Conservation (phyloP, 768 basidiomycete species). For the Russula sp. region DNA sequence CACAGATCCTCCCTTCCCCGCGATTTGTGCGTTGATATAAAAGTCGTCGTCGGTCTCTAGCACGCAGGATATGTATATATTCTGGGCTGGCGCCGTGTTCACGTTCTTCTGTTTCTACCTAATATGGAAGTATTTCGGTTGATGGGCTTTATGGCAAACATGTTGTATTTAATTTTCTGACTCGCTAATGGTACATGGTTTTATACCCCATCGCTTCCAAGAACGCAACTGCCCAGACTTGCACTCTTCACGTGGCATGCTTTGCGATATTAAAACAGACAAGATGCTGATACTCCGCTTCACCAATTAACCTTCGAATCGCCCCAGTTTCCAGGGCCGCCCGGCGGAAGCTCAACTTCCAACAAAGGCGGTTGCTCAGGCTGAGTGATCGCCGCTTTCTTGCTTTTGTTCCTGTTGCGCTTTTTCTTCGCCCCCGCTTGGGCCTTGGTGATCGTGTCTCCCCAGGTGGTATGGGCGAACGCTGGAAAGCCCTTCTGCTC, state of each 20-base stretch:
- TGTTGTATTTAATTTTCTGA: constrained; percentile 4
- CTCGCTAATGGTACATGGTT: constrained; percentile 1
- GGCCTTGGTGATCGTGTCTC: neutral
- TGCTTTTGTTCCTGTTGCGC: neutral
- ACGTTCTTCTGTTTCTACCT: constrained; percentile 92
- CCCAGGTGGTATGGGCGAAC: neutral
- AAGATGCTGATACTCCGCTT: neutral
- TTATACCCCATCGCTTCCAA: neutral
- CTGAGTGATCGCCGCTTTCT: neutral
- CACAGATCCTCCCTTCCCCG: too few species aligned
- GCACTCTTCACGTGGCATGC: too few species aligned
- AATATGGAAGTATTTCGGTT: constrained; percentile 87
- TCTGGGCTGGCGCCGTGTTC: constrained; percentile 74
- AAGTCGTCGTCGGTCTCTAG: constrained; percentile 35
- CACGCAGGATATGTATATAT: constrained; percentile 94
- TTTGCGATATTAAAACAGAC: neutral
- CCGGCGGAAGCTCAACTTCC: neutral
- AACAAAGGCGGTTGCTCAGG: neutral
- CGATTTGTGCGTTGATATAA: neutral
- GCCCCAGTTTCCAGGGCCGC: neutral
- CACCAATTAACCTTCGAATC: neutral
- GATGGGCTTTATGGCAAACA: constrained; percentile 17
- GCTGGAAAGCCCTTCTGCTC: neutral
- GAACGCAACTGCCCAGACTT: neutral
- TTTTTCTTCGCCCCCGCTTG: neutral